These are phyloP conservation scores for Fusarium torreyae DNA, from an alignment of 2,329 filamentous ascomycete species.

Conservation along the genomic window DNA sequence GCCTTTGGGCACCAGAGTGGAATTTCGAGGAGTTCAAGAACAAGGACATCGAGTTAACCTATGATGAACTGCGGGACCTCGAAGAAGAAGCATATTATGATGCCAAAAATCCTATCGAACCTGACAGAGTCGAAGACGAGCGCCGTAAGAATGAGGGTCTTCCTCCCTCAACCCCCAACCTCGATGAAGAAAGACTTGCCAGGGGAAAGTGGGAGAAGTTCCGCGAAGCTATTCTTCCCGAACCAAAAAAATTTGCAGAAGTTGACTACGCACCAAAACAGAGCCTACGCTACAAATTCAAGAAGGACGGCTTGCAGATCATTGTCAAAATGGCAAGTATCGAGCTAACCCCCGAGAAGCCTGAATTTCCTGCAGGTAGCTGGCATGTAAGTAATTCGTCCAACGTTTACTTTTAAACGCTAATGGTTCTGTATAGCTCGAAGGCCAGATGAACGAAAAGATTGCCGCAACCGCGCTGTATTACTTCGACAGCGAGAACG, in stretches of 20 bases:
- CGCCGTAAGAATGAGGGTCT: not conserved
- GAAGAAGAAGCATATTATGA: not conserved
- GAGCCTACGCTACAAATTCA: not conserved
- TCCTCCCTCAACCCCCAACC: constrained; percentile 4
- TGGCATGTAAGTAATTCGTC: not conserved
- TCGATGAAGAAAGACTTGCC: constrained; percentile 5
- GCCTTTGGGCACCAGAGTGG: not conserved
- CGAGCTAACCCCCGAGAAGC: constrained; percentile 4
- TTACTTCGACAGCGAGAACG: constrained; percentile 4
- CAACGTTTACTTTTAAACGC: accelerated
- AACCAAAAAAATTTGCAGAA: not conserved
- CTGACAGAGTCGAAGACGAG: not conserved
- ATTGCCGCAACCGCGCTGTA: not conserved
- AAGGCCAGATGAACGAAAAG: constrained; percentile 17
- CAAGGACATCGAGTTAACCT: not conserved
- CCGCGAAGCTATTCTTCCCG: not conserved
- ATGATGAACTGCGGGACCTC: not conserved
- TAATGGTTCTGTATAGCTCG: not conserved
- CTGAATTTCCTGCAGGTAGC: not conserved
- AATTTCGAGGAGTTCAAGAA: not conserved
- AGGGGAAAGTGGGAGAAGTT: constrained; percentile 7
- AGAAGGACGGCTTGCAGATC: not conserved
- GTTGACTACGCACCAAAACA: not conserved
- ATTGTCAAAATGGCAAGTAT: constrained; percentile 22
- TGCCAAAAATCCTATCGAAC: not conserved